Evolutionary conservation across 371 early-diverging fungal species (phyloP).

Genomic region (Basidiobolus heterosporus): DNA sequence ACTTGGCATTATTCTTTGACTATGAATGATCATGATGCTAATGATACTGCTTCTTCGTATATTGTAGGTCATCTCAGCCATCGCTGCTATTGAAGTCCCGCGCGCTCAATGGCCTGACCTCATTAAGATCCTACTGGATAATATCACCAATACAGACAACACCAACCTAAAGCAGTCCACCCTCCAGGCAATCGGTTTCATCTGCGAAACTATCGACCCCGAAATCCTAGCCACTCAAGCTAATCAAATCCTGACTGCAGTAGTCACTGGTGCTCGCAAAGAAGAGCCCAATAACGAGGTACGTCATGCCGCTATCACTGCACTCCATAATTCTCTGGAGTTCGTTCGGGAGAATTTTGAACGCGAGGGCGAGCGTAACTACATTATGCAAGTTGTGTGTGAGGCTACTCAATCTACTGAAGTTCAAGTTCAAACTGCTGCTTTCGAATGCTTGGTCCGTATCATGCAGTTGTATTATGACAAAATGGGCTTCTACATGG

Average conservation of each 20-base stretch:
- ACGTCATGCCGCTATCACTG: conserved; percentile 69
- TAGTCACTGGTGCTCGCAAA: conserved; percentile 79
- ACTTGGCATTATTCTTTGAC: neutral
- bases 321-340: conserved; percentile 83
- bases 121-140: conserved; percentile 56
- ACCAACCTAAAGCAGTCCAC: conserved; percentile 52
- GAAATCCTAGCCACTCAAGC: conserved; percentile 56
- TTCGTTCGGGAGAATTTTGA: conserved; percentile 86
- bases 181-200: conserved; percentile 75
- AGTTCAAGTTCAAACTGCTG: conserved; percentile 56
- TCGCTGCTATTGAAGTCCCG: conserved; percentile 83
- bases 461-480: conserved; percentile 91
- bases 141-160: conserved; percentile 35
- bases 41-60: neutral
- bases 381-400: conserved; percentile 95
- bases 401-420: conserved; percentile 75
- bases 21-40: neutral
- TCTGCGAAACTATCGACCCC: conserved; percentile 74
- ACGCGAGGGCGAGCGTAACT: conserved; percentile 80
- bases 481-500: conserved; percentile 85
- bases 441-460: conserved; percentile 87
- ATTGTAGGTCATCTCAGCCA: conserved; percentile 60
- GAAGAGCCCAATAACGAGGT: conserved; percentile 77
- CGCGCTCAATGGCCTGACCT: conserved; percentile 67
- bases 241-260: conserved; percentile 77